Percentiles rank a stretch among this genome's conserved stretches.
Evolutionary conservation across 176 grass and related monocot species (phyloP).

Genomic region (Saccharum officinarum): DNA sequence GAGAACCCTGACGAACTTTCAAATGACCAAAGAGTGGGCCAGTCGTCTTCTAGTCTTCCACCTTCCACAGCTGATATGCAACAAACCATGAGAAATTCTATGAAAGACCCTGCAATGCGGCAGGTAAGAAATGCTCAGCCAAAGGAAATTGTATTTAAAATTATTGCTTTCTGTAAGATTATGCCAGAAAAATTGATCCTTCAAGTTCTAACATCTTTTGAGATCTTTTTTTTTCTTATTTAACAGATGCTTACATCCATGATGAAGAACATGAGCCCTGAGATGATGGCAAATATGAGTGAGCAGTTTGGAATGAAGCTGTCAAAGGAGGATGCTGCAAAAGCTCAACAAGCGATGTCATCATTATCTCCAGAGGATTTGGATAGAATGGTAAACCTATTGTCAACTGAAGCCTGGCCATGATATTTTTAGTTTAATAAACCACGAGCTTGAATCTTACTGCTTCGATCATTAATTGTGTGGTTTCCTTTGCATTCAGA

Average conservation of each 20-base stretch:
- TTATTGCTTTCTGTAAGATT: neutral
- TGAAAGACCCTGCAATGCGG: slow-evolving; percentile 93
- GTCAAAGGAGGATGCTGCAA: slow-evolving; percentile 86
- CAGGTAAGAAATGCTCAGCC: slow-evolving; percentile 58
- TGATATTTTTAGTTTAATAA: neutral
- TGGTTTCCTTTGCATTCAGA: slow-evolving; percentile 51
- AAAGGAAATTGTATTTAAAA: slow-evolving; percentile 4
- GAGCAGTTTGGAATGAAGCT: slow-evolving; percentile 95
- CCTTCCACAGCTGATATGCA: slow-evolving; percentile 65
- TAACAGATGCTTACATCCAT: slow-evolving; percentile 86
- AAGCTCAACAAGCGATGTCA: slow-evolving; percentile 85
- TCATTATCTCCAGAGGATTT: slow-evolving; percentile 84
- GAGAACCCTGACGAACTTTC: slow-evolving; percentile 29
- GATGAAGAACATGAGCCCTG: slow-evolving; percentile 97
- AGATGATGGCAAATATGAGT: slow-evolving; percentile 97
- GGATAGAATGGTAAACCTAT: slow-evolving; percentile 80
- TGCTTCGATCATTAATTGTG: neutral
- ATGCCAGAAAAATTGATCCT: neutral
- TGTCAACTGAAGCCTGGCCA: neutral
- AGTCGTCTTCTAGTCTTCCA: slow-evolving; percentile 48
- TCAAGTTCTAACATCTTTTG: slow-evolving; percentile 11
- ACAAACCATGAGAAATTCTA: slow-evolving; percentile 74
- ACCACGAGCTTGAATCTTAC: neutral
- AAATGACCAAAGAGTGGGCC: slow-evolving; percentile 43
- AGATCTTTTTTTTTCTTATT: slow-evolving; percentile 26